Evolutionary conservation across 352 stramenopile genomes (phyloP), one percentile per base, ranked within the genome.

Genomic region (Pythium brachiatum): DNA sequence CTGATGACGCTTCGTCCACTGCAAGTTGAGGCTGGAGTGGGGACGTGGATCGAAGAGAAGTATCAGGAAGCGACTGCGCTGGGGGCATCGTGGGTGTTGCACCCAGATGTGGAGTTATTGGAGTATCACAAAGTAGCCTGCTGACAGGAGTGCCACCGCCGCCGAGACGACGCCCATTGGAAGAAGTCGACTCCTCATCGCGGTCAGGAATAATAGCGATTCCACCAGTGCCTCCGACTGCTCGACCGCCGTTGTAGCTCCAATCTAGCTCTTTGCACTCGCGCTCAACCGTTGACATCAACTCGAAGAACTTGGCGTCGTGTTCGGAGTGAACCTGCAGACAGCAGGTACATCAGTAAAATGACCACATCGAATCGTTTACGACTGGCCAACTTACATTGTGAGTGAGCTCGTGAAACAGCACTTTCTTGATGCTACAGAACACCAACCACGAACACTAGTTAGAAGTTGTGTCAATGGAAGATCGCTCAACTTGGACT

Each of bases 341-440:
- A n/a, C 15, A 11, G 4, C 31, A 6, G 7, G 0, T 32, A 29
- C 2, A 27, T 27, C n/a, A 56, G 11, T 21, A n/a, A n/a, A n/a
- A n/a, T n/a, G n/a, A n/a, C n/a, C n/a, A n/a, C n/a, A n/a, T n/a
- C n/a, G n/a, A n/a, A n/a, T n/a, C n/a, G n/a, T n/a, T n/a, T n/a
- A n/a, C n/a, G n/a, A n/a, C n/a, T n/a, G n/a, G n/a, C n/a, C n/a
- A n/a, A n/a, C 62, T 3, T 75, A 96, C 91, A 64, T 98, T 98
- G 72, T 98, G 95, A 5, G 91, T 81, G 29, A 98, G 81, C 66
- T 98, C 95, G 74, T 98, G 95, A 53, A 87, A 98, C 1, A 98
- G 70, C 16, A 97, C 92, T 69, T 98, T 97, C 63, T 92, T 91
- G 71, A 98, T 95, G 51, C 76, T 57, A n/a, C n/a, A n/a, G 47